A percentile compares a stretch with the other conserved stretches of the same genome.
Evolutionary conservation across 148 eudicot species (phyloP).

Genomic region (Spergularia bocconei): DNA sequence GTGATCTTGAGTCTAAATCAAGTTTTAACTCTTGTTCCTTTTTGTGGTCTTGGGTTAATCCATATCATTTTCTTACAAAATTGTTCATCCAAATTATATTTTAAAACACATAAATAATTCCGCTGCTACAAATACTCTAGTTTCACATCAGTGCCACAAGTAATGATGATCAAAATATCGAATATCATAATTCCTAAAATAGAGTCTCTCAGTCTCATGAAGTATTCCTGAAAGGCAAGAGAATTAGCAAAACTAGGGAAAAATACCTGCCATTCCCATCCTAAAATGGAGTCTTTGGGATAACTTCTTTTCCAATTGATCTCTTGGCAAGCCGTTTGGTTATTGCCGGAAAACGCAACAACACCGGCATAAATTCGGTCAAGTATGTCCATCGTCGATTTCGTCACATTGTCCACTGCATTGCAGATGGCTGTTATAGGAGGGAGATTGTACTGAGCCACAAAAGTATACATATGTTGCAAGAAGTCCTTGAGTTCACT

Average conservation of each 20-base stretch:
- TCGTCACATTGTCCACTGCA: conserved; percentile 17
- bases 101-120: too few relatives aligned
- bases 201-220: too few relatives aligned
- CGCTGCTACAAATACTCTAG: too few relatives aligned
- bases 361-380: conserved; percentile 21
- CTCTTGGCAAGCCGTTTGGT: conserved; percentile 2
- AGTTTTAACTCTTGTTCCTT: too few relatives aligned
- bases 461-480: background rate
- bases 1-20: too few relatives aligned
- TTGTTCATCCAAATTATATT: too few relatives aligned
- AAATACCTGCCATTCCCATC: conserved; percentile 32
- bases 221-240: background rate
- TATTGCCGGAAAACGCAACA: conserved; percentile 2
- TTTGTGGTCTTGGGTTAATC: too few relatives aligned
- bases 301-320: background rate
- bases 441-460: conserved; percentile 21
- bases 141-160: too few relatives aligned
- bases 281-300: conserved; percentile 10
- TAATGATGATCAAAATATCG: too few relatives aligned
- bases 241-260: background rate
- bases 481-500: conserved; percentile 22
- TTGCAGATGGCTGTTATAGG: conserved; percentile 16
- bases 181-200: too few relatives aligned
- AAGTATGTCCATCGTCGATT: background rate
- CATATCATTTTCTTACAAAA: too few relatives aligned